Evolutionary conservation across 164 flowering plant genomes (phyloP), one percentile per base, ranked within the genome.

Genomic region (Magnolia officinalis): DNA sequence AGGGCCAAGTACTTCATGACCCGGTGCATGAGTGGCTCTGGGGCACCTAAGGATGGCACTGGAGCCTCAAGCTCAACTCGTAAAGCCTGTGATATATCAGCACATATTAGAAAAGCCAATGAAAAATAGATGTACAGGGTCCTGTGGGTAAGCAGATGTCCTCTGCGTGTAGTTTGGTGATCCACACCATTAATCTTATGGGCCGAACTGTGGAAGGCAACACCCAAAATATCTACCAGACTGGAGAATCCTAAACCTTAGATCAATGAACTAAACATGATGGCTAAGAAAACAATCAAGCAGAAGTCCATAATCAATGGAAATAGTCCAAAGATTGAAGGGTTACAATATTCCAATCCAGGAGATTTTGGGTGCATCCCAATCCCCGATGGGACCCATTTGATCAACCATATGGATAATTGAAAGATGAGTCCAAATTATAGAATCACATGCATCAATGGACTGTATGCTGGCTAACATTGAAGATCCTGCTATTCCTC

Each of bases 1-100:
- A 92, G 84, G 78, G 96, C 93, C 87, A 93, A 81, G 81, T 89
- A 96, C 82, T 86, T 92, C 75, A 92, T 88, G 70, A 92, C 81
- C 19, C 90, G 91, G 80, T 96, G 98, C 92, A 94, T 76, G 23
- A 96, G 86, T 18, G 90, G 98, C 80, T 96, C 98, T 20, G 93
- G 82, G 51, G 87, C 76, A 78, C 91, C 95, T 19, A 93, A 76
- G 50, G 92, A 85, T 23, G 87, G 84, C 72, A 69, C 73, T 2
- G 97, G 87, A 49, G 90, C 83, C 81, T 90, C 95, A 26, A 94
- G 87, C 81, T 90, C 90, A 73, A 96, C 85, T 79, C 75, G 80
- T 58, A 94, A 77, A 78, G 86, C 97, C 99, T 96, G 92, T 72
- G 81, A 80, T 19, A 49, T 23, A n/a, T 20, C 11, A 50, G 16